Evolutionary conservation across 129 eudicot genomes (phyloP), one percentile per base, ranked within the genome.

Genomic region (Helianthus annuus): DNA sequence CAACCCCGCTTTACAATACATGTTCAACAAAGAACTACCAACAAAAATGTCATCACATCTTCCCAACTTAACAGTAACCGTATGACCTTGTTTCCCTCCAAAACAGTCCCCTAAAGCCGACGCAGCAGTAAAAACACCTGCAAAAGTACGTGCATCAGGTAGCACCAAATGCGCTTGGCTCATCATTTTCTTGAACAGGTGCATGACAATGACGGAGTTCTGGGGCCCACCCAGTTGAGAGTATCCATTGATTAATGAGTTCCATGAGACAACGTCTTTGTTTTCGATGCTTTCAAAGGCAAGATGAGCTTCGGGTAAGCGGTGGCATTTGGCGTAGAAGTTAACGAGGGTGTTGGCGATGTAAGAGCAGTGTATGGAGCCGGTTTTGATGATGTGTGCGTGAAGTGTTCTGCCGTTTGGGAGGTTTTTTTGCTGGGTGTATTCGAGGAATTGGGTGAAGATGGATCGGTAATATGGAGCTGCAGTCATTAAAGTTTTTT

Each of bases 191-290:
- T 76, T 78, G 78, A 93, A 87, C 4, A 89, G 67, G 0, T 65
- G 49, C 77, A 87, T 64, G 10, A 87, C 96, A 6, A 64, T 38
- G 49, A 58, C 17, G 1, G 85, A 89, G 51, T 70, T 75, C 45
- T 61, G 65, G 8, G 17, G 48, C n/a, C 80, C 81, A n/a, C 85
- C 83, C 68, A 70, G 59, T 65, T 89, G 96, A 66, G 92, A 80
- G 69, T 81, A 72, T 6, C 81, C 81, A 52, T 87, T 92, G 85
- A 93, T 82, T 60, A 93, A 83, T 49, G 84, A 87, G 80, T 90
- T 93, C 95, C 92, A 93, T 42, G 96, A 81, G 55, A 93, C 92
- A 10, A 76, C 77, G 85, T 87, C 95, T 29, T 87, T 87, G 84
- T 68, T 7, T 12, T 74, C 64, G 5, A 81, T 87, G 24, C 80